Evolutionary conservation across 1,284 basidiomycete species (phyloP), one percentile per base, ranked within the genome.

Genomic region (Ustilago cynodontis): DNA sequence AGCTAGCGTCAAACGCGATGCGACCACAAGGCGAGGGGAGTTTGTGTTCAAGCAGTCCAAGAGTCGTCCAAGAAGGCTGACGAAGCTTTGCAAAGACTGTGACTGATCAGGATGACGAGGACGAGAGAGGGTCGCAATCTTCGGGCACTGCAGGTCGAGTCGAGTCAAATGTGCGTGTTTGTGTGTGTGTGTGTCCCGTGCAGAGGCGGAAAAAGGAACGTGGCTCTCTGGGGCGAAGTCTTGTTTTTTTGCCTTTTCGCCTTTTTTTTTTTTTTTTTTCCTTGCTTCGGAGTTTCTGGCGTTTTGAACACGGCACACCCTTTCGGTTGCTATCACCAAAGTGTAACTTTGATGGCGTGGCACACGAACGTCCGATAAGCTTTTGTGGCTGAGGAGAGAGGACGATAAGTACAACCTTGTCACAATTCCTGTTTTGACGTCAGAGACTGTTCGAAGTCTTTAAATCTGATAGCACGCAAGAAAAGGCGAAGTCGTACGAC

Each of bases 31-130:
- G 3, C 45, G 45, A 29, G 35, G 20, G 31, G 9, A 33, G 53
- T 13, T 35, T 24, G 33, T 39, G 20, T 26, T 53, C 29, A n/a
- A 28, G 50, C 50, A 37, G 35, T 37, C 35, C 6, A 37, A 10
- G 35, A 26, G 43, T 10, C 43, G 16, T 29, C 14, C 24, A 24
- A 18, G 14, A 10, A 31, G 18, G 28, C 14, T 33, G 28, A 33
- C 50, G 50, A 52, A 52, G 50, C 31, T 28, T 52, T 29, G 50
- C 47, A 50, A 29, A 14, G 47, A 28, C 47, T 50, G 28, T 50
- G 28, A 28, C 47, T 50, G 47, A 50, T 47, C 4, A 20, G 2
- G 47, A 26, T 47, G n/a, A 20, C 2, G 47, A 50, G 47, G 24
- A 29, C 4, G 31, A 33, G 31, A 22, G n/a, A 8, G 43, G 43